Conservation (phyloP, 2,329 filamentous ascomycete genomes). For the Sporothrix brunneoviolacea region DNA sequence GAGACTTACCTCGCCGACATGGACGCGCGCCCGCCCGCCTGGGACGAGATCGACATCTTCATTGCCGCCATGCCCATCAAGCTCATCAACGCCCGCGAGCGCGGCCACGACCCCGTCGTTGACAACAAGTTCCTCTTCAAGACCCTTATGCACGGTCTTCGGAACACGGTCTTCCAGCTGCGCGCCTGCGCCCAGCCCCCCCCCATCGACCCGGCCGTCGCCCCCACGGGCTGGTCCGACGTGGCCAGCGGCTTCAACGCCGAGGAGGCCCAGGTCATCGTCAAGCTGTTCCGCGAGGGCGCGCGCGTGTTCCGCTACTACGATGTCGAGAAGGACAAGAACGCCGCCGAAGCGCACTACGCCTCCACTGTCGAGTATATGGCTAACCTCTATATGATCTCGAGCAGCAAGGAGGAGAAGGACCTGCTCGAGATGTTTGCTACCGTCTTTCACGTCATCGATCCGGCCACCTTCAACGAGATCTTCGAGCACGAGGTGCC, state of each 20-base stretch:
- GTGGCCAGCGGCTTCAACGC: slow-evolving; percentile 95
- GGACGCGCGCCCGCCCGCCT: slow-evolving; percentile 72
- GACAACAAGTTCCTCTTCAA: slow-evolving; percentile 99
- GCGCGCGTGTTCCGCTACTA: slow-evolving; percentile 97
- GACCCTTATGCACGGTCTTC: slow-evolving; percentile 89
- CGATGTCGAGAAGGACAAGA: slow-evolving; percentile 70
- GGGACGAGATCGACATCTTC: slow-evolving; percentile 98
- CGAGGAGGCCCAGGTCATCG: slow-evolving; percentile 92
- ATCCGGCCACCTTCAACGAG: slow-evolving; percentile 96
- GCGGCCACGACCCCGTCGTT: slow-evolving; percentile 80
- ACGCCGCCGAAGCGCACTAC: slow-evolving; percentile 63
- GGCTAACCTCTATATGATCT: slow-evolving; percentile 90
- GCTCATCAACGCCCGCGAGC: slow-evolving; percentile 82
- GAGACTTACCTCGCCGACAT: slow-evolving; percentile 84
- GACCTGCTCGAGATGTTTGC: slow-evolving; percentile 95
- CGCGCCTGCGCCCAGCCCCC: slow-evolving; percentile 76
- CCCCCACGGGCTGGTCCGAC: slow-evolving; percentile 87
- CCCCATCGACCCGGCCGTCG: slow-evolving; percentile 67
- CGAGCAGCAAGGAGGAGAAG: slow-evolving; percentile 92
- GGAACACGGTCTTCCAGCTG: slow-evolving; percentile 93
- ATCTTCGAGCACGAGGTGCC: slow-evolving; percentile 97
- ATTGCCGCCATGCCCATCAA: slow-evolving; percentile 85
- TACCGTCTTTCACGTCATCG: slow-evolving; percentile 96
- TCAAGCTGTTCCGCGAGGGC: slow-evolving; percentile 95
- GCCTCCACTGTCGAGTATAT: slow-evolving; percentile 84